phyloP scores from a whole-genome alignment of 2,329 filamentous ascomycete species.

The Rachicladosporium sp. region DNA sequence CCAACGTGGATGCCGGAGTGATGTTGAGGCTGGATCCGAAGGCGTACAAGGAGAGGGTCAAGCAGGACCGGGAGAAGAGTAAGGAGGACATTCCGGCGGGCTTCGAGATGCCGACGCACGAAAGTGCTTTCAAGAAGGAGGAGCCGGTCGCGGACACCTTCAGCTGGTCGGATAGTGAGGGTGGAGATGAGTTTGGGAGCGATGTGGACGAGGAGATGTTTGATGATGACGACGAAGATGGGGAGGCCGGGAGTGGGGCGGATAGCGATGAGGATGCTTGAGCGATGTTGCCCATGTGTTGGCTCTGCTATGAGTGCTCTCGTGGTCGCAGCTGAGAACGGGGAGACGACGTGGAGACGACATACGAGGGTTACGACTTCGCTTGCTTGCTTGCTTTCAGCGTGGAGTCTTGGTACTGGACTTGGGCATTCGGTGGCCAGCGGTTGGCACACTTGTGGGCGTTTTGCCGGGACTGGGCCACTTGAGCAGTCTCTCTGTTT shows the following conservation, averaged over 20 bases:
- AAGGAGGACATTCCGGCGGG: conserved; percentile 68
- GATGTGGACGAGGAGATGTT: conserved; percentile 43
- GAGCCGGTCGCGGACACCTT: conserved; percentile 51
- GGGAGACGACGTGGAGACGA: conserved; percentile 8
- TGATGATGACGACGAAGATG: conserved; percentile 45
- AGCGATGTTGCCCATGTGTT: conserved; percentile 26
- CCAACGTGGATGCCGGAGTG: conserved; percentile 86
- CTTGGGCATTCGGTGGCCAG: background rate
- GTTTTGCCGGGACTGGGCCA: no score
- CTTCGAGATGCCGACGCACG: conserved; percentile 68
- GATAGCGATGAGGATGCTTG: conserved; percentile 48
- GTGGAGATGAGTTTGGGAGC: conserved; percentile 64
- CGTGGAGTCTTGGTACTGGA: conserved; percentile 12
- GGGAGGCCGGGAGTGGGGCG: conserved; percentile 37
- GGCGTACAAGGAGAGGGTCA: conserved; percentile 58
- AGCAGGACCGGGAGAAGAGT: conserved; percentile 57
- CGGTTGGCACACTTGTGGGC: background rate
- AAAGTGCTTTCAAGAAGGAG: conserved; percentile 48
- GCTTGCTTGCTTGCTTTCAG: conserved; percentile 12
- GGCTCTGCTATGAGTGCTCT: background rate
- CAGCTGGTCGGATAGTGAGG: conserved; percentile 47
- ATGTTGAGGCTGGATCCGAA: conserved; percentile 63
- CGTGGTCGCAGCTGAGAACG: conserved; percentile 1
- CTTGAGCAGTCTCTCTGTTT: no score
- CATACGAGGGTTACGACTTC: conserved; percentile 4